Evolutionary conservation across 2,329 filamentous ascomycete genomes (phyloP).

Genomic region (Colletotrichum karsti): DNA sequence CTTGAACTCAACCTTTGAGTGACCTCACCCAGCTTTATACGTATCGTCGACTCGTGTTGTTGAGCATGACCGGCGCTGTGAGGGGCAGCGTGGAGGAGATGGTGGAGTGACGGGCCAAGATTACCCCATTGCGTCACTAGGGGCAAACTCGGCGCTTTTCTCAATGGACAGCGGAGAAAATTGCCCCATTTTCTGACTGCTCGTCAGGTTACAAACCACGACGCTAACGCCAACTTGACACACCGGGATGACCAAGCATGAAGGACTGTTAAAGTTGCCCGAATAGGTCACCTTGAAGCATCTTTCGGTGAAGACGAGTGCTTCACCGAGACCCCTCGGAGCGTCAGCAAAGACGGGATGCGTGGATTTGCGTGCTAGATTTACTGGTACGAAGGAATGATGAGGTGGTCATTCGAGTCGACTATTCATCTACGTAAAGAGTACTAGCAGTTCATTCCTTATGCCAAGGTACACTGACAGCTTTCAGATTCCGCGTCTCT

Average conservation of each 20-base stretch:
- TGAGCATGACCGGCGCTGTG: neutral
- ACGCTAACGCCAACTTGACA: conserved; percentile 15
- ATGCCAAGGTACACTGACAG: too few species aligned
- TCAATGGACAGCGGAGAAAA: conserved; percentile 20
- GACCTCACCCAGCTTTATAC: conserved; percentile 14
- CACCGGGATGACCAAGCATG: neutral
- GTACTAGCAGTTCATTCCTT: too few species aligned
- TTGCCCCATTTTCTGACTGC: conserved; percentile 14
- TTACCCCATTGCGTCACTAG: conserved; percentile 25
- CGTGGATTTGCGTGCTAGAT: too few species aligned
- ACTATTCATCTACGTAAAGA: too few species aligned
- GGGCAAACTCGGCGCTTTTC: conserved; percentile 24
- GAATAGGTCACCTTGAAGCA: neutral
- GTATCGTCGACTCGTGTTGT: neutral
- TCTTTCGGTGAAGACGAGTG: neutral
- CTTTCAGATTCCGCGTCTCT: too few species aligned
- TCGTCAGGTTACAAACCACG: neutral
- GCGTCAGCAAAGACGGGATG: too few species aligned
- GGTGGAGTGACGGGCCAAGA: conserved; percentile 22
- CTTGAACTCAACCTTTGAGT: neutral
- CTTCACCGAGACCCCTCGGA: neutral
- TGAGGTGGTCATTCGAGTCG: too few species aligned
- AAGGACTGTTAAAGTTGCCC: conserved; percentile 23
- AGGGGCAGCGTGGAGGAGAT: conserved; percentile 19
- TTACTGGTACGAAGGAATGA: too few species aligned